These are phyloP conservation scores for Blumeria graminis DNA, from an alignment of 2,329 filamentous ascomycete species.

Conservation along the genomic window DNA sequence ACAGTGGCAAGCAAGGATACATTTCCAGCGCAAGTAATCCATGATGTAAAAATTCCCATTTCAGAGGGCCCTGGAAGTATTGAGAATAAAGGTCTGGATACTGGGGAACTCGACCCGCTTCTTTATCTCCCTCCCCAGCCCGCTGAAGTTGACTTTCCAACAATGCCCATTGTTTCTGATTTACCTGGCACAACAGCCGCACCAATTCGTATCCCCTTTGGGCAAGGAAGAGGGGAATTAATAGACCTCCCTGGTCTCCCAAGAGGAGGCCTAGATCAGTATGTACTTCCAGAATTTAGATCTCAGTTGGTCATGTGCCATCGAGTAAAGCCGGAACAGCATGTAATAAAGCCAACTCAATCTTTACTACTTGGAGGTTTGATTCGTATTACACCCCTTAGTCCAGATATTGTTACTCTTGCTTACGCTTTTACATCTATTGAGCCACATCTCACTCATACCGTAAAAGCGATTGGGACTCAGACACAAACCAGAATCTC, in stretches of 20 bases:
- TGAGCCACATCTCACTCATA: slow-evolving; percentile 50
- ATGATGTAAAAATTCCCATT: neutral
- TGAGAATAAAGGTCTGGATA: slow-evolving; percentile 4
- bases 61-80: slow-evolving; percentile 5
- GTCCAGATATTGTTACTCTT: slow-evolving; percentile 40
- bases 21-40: neutral
- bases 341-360: slow-evolving; percentile 47
- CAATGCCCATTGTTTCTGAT: slow-evolving; percentile 67
- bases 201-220: slow-evolving; percentile 80
- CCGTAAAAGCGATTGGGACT: slow-evolving; percentile 52
- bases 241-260: slow-evolving; percentile 78
- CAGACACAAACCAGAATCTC: slow-evolving; percentile 38
- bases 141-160: slow-evolving; percentile 48
- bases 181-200: slow-evolving; percentile 86
- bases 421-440: slow-evolving; percentile 75
- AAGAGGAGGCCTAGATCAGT: slow-evolving; percentile 45
- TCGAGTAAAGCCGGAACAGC: slow-evolving; percentile 49
- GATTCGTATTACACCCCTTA: slow-evolving; percentile 61
- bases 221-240: slow-evolving; percentile 64
- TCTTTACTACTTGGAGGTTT: slow-evolving; percentile 70
- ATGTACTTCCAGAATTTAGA: slow-evolving; percentile 42
- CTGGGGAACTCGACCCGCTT: slow-evolving; percentile 7
- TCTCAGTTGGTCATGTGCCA: slow-evolving; percentile 53
- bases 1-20: neutral
- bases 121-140: slow-evolving; percentile 55